phyloP scores from a whole-genome alignment of 2,329 filamentous ascomycete genomes.

The Fusarium camptoceras region DNA sequence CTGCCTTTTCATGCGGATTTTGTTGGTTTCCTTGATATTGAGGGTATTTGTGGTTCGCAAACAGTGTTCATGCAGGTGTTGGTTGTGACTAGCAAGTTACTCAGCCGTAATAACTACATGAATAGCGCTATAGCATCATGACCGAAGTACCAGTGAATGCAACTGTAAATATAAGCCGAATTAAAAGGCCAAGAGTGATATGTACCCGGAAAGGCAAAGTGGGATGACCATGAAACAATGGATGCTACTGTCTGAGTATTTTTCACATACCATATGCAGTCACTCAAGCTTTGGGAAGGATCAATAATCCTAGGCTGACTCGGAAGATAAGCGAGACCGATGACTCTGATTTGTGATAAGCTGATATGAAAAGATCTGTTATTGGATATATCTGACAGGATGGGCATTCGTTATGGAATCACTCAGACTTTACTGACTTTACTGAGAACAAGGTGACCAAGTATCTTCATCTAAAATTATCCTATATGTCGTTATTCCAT shows the following conservation, averaged over 20 bases:
- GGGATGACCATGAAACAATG: neutral
- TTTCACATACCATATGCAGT: neutral
- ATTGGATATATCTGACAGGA: neutral
- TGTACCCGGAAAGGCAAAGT: neutral
- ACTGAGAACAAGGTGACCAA: neutral
- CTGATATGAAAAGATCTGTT: slow-evolving; percentile 6
- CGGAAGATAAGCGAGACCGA: slow-evolving; percentile 19
- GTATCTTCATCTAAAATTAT: too few relatives aligned
- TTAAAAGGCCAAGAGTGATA: neutral
- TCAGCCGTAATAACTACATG: neutral
- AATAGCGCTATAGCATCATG: neutral
- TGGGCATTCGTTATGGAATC: neutral
- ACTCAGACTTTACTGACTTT: accelerated
- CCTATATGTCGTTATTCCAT: neutral
- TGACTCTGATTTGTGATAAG: slow-evolving; percentile 13
- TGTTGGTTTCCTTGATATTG: neutral
- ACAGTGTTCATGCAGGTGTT: neutral
- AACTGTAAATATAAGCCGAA: neutral
- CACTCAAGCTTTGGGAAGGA: neutral
- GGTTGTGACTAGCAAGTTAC: neutral
- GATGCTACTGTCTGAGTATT: neutral
- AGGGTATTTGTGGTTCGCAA: slow-evolving; percentile 28
- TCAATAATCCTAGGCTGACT: neutral
- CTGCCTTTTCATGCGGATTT: slow-evolving; percentile 28
- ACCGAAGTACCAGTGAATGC: neutral